phyloP scores from a whole-genome alignment of 2,329 filamentous ascomycete species.

The Hymenoscyphus infarciens region DNA sequence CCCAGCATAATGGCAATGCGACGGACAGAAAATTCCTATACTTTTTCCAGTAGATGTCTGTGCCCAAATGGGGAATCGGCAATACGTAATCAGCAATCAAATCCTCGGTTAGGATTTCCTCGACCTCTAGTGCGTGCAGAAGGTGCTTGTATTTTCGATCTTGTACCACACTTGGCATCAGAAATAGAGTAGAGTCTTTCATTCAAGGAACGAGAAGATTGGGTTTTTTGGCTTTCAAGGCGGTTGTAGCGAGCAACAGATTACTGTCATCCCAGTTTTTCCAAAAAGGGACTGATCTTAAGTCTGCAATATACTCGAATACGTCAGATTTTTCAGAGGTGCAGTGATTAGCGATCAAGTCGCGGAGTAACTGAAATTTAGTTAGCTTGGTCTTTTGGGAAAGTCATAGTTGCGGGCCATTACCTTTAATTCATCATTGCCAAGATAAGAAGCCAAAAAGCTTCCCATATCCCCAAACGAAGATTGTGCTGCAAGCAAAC shows the following conservation, averaged over 20 bases:
- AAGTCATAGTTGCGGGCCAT: background rate
- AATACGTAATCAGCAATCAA: slow-evolving; percentile 20
- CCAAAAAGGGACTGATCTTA: slow-evolving; percentile 17
- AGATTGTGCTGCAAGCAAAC: background rate
- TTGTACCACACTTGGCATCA: slow-evolving; percentile 14
- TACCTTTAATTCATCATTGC: slow-evolving; percentile 15
- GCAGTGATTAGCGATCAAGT: background rate
- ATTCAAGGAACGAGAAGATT: slow-evolving; percentile 27
- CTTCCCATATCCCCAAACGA: too few relatives aligned
- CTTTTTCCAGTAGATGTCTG: too few relatives aligned
- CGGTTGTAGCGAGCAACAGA: slow-evolving; percentile 17
- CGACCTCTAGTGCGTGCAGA: slow-evolving; percentile 13
- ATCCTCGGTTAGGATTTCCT: slow-evolving; percentile 9
- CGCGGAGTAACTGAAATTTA: slow-evolving; percentile 15
- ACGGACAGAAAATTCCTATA: too few relatives aligned
- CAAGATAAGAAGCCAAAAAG: slow-evolving; percentile 3
- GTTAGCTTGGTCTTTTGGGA: too few relatives aligned
- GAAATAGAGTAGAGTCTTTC: slow-evolving; percentile 20
- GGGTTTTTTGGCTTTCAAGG: slow-evolving; percentile 10
- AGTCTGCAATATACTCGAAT: slow-evolving; percentile 2
- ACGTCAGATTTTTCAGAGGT: too few relatives aligned
- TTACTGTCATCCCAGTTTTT: background rate
- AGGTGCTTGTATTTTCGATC: background rate
- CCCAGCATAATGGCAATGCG: too few relatives aligned
- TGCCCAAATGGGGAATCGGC: slow-evolving; percentile 13